phyloP scores from a whole-genome alignment of 1,284 basidiomycete species.

The Prillingera fragicola region DNA sequence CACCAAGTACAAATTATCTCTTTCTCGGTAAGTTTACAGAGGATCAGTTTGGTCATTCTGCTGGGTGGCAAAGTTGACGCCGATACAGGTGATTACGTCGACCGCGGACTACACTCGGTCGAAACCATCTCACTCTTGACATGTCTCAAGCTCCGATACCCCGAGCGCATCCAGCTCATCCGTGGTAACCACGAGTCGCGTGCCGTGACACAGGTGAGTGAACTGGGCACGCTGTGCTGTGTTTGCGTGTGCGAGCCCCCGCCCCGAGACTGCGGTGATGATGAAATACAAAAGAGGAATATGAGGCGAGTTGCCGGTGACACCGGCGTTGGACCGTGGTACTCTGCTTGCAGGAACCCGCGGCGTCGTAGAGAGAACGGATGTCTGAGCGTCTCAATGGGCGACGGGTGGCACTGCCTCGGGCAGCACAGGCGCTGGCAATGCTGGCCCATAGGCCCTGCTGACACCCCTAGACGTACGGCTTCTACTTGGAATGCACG shows the following conservation, averaged over 20 bases:
- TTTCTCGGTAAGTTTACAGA: slow-evolving; percentile 68
- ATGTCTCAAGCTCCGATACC: slow-evolving; percentile 94
- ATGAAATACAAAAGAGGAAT: slow-evolving; percentile 42
- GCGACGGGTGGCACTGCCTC: no score
- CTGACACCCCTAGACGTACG: slow-evolving; percentile 70
- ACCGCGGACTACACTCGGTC: slow-evolving; percentile 93
- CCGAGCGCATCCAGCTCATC: slow-evolving; percentile 93
- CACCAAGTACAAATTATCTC: slow-evolving; percentile 94
- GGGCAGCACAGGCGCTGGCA: no score
- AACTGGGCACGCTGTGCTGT: not conserved
- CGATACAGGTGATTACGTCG: slow-evolving; percentile 85
- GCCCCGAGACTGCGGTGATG: slow-evolving; percentile 12
- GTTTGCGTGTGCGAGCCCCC: not conserved
- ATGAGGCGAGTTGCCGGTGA: slow-evolving; percentile 25
- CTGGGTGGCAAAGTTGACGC: not conserved
- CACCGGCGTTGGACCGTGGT: slow-evolving; percentile 9
- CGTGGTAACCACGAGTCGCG: slow-evolving; percentile 97
- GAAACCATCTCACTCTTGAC: slow-evolving; percentile 97
- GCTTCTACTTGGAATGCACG: slow-evolving; percentile 97
- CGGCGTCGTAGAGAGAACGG: slow-evolving; percentile 37
- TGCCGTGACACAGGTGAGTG: slow-evolving; percentile 87
- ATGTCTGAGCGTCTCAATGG: slow-evolving; percentile 43
- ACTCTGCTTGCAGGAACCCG: slow-evolving; percentile 21
- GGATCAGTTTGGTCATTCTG: not conserved
- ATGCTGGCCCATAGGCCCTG: no score